These are phyloP conservation scores for Nicotiana rustica DNA, from an alignment of 305 asterid species.

Conservation along the genomic window DNA sequence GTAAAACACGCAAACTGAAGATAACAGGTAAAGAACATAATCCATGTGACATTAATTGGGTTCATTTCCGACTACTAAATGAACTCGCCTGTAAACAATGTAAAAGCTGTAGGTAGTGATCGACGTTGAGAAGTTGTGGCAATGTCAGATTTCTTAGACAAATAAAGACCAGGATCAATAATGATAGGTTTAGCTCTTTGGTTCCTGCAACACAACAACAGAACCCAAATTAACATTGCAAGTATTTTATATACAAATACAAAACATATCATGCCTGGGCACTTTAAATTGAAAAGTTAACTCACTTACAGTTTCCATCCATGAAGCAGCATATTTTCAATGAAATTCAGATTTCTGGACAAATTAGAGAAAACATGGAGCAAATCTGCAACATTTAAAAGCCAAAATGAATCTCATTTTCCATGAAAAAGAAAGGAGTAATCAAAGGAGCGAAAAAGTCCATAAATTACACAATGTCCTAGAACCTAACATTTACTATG, in stretches of 20 bases:
- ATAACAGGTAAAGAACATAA: not conserved
- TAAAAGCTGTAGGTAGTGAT: slow-evolving; percentile 85
- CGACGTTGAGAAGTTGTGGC: slow-evolving; percentile 90
- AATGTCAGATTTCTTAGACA: slow-evolving; percentile 86
- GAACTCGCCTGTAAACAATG: slow-evolving; percentile 82
- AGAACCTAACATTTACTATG: not conserved
- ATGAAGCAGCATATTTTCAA: slow-evolving; percentile 79
- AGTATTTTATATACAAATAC: not conserved
- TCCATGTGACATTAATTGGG: not conserved
- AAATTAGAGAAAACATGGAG: slow-evolving; percentile 82
- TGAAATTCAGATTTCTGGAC: slow-evolving; percentile 83
- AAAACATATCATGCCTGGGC: not conserved
- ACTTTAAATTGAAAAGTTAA: not conserved
- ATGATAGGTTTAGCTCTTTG: slow-evolving; percentile 95
- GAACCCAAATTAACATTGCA: slow-evolving; percentile 16
- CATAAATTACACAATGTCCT: not conserved
- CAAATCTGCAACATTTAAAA: slow-evolving; percentile 72
- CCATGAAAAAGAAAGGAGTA: not conserved
- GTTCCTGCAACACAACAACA: slow-evolving; percentile 58
- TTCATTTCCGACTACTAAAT: not conserved
- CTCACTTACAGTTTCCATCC: slow-evolving; percentile 95
- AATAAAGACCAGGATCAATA: slow-evolving; percentile 92
- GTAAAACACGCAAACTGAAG: slow-evolving; percentile 10
- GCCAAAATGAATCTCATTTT: slow-evolving; percentile 29
- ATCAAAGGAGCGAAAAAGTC: not conserved